phyloP scores from a whole-genome alignment of 2,329 filamentous ascomycete genomes.

The Epichloe aotearoae region DNA sequence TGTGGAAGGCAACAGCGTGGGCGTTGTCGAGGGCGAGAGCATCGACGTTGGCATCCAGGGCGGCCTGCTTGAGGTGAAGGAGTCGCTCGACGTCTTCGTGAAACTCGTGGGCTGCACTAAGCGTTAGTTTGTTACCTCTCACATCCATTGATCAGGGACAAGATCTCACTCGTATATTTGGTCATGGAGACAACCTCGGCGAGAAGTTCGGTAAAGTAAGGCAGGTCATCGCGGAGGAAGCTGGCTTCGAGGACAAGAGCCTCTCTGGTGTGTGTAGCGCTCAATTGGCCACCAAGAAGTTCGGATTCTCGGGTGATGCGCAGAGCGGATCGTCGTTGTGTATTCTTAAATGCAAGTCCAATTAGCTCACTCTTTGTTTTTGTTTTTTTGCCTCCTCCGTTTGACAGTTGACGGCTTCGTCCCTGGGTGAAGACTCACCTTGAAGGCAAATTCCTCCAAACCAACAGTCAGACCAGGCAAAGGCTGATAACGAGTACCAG shows the following conservation, averaged over 20 bases:
- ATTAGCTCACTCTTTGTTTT: conserved; percentile 29
- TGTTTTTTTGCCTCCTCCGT: conserved; percentile 1
- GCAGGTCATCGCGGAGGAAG: conserved; percentile 90
- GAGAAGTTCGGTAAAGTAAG: conserved; percentile 93
- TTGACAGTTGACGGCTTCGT: conserved; percentile 2
- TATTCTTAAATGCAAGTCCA: conserved; percentile 48
- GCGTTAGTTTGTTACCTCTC: background rate
- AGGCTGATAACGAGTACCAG: conserved; percentile 84
- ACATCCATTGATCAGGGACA: conserved; percentile 8
- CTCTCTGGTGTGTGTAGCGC: conserved; percentile 81
- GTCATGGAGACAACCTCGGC: conserved; percentile 82
- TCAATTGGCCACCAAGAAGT: conserved; percentile 83
- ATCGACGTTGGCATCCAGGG: conserved; percentile 46
- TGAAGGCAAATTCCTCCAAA: conserved; percentile 93
- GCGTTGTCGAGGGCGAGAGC: conserved; percentile 72
- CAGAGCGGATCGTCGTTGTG: conserved; percentile 73
- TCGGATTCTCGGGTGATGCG: conserved; percentile 92
- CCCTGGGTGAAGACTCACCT: conserved; percentile 40
- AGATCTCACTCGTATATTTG: conserved; percentile 60
- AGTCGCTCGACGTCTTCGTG: conserved; percentile 73
- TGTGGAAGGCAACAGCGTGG: conserved; percentile 83
- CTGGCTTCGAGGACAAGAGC: conserved; percentile 84
- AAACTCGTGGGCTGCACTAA: conserved; percentile 63
- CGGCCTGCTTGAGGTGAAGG: conserved; percentile 66
- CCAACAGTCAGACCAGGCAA: conserved; percentile 81